Base-by-base conservation (phyloP, 2,329 filamentous ascomycete genomes). In the Amesomyces nigricolor region DNA sequence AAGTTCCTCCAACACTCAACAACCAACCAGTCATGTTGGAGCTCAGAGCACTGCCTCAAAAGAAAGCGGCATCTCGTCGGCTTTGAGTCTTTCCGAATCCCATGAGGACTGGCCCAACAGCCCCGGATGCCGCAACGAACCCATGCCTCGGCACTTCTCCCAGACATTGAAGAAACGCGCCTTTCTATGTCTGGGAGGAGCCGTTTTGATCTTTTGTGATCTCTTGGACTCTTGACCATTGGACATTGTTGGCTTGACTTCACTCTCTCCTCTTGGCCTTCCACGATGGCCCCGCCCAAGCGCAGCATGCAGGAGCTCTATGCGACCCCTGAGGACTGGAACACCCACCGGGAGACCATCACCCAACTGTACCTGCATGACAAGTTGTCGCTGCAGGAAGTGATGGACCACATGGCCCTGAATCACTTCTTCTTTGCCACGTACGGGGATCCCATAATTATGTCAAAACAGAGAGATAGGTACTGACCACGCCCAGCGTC, bases 371-470 rank as follows among this genome's bases (percentile, higher is more conserved):
- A 70, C 45, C 58, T 61, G 30, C 59, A 62, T 52, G 58, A 63
- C 19, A 62, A 59, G 8, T 58, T 60, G 51, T 60, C 62, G n/a
- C 62, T 70, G 8, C 58, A 61, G 35, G 62, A 68, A 30, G 65
- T 68, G 2, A 65, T 65, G 56, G 44, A 58, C 7, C 57, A 63
- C 30, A 70, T 70, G 66, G 59, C 61, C 2, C 11, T 49, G 5
- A 53, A 66, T 6, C 49, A 65, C 43, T 29, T 46, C 29, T 67
- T 69, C 47, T 53, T 57, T 14, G 67, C 67, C 5, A 68, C 65
- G 54, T 64, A 30, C 22, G 61, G 38, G 1, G 11, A 30, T 22
- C 35, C 26, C 3, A 26, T 9, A n/a, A n/a, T n/a, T n/a, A 14
- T 16, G 7, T 13, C 2, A 14, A 4, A 4, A 4, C 9, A 16